Conservation (phyloP, 441 rosid genomes). For the Brassica hybrid region DNA sequence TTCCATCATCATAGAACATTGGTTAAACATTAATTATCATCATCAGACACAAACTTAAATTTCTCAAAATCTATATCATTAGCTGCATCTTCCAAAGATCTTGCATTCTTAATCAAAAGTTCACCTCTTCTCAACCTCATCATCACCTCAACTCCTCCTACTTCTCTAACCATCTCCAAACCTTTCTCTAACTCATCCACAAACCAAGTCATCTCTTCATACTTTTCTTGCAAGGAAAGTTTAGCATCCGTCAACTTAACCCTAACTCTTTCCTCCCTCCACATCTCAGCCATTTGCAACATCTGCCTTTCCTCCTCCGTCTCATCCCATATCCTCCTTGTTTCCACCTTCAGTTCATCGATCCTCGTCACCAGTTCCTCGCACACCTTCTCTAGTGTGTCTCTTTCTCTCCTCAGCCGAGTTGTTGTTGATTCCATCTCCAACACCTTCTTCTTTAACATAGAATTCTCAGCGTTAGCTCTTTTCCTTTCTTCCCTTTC, state of each 20-base stretch:
- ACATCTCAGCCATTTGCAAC: slow-evolving; percentile 68
- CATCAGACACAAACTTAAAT: slow-evolving; percentile 19
- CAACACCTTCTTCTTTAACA: slow-evolving; percentile 53
- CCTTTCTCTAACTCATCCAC: slow-evolving; percentile 57
- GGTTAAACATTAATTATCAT: neutral
- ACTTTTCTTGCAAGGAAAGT: slow-evolving; percentile 63
- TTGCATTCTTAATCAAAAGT: slow-evolving; percentile 48
- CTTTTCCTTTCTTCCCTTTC: slow-evolving; percentile 50
- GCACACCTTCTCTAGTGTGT: slow-evolving; percentile 61
- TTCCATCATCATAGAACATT: neutral
- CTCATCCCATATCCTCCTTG: slow-evolving; percentile 46
- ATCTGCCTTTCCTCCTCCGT: slow-evolving; percentile 70
- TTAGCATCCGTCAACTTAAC: slow-evolving; percentile 72
- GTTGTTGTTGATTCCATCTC: slow-evolving; percentile 49
- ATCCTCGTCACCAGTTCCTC: slow-evolving; percentile 58
- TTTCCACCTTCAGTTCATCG: slow-evolving; percentile 52
- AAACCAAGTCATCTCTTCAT: slow-evolving; percentile 56
- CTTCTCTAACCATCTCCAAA: slow-evolving; percentile 41
- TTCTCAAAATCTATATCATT: slow-evolving; percentile 46
- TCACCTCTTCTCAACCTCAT: slow-evolving; percentile 52
- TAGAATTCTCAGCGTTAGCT: slow-evolving; percentile 53
- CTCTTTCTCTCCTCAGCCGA: slow-evolving; percentile 47
- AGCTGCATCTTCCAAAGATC: slow-evolving; percentile 48
- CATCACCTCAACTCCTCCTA: slow-evolving; percentile 34
- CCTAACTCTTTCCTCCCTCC: slow-evolving; percentile 83